Percentiles rank a stretch among this genome's conserved stretches.
Evolutionary conservation across 2,329 filamentous ascomycete species (phyloP).

Genomic region (Zalaria sp.): DNA sequence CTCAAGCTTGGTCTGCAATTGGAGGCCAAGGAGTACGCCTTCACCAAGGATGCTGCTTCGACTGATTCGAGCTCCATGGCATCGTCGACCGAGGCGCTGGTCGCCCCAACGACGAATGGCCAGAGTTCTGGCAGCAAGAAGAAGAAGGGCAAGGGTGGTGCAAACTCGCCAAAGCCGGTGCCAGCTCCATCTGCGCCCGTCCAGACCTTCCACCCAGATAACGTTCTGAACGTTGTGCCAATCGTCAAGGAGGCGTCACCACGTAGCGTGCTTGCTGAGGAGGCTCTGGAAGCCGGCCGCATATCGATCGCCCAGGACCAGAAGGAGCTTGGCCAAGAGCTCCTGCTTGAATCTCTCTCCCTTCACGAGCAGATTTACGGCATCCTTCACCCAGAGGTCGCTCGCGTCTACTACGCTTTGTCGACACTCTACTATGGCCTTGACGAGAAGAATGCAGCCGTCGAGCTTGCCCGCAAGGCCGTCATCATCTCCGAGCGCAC

Average conservation of each 20-base stretch:
- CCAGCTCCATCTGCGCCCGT: slow-evolving; percentile 31
- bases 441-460: slow-evolving; percentile 92
- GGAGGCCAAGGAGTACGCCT: slow-evolving; percentile 61
- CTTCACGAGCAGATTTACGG: slow-evolving; percentile 98
- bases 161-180: slow-evolving; percentile 32
- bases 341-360: slow-evolving; percentile 88
- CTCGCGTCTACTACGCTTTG: slow-evolving; percentile 83
- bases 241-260: slow-evolving; percentile 89
- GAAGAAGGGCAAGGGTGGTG: slow-evolving; percentile 42
- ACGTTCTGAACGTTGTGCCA: slow-evolving; percentile 86
- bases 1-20: slow-evolving; percentile 86
- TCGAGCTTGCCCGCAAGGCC: slow-evolving; percentile 90
- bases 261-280: slow-evolving; percentile 80
- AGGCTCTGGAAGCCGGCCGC: slow-evolving; percentile 86
- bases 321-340: slow-evolving; percentile 88
- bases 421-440: slow-evolving; percentile 95
- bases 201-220: slow-evolving; percentile 65
- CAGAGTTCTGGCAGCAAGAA: slow-evolving; percentile 32
- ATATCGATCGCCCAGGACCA: slow-evolving; percentile 94
- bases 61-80: slow-evolving; percentile 2
- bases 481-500: slow-evolving; percentile 94
- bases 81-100: slow-evolving; percentile 14
- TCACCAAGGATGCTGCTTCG: slow-evolving; percentile 31
- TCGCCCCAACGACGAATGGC: slow-evolving; percentile 19
- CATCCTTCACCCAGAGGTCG: slow-evolving; percentile 91